A percentile compares a stretch with the other conserved stretches of the same genome.
phyloP scores from a whole-genome alignment of 2,329 filamentous ascomycete genomes.

The Talaromyces amestolkiae region DNA sequence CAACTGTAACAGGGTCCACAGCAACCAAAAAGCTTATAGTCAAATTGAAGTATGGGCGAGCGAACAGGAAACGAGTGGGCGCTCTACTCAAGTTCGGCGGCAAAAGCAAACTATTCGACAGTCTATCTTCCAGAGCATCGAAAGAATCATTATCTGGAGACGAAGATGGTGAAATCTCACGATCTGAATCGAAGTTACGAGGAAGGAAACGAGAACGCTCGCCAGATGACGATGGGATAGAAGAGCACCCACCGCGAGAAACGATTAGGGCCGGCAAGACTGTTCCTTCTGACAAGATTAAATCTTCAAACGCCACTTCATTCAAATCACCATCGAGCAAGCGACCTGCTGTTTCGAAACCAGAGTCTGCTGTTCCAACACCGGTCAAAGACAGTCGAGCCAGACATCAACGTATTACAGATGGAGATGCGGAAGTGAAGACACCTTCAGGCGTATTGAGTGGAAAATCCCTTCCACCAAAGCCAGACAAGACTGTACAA shows the following conservation, averaged over 20 bases:
- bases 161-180: constrained; percentile 9
- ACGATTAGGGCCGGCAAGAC: constrained; percentile 8
- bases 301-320: neutral
- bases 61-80: constrained; percentile 49
- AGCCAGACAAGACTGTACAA: constrained; percentile 27
- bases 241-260: constrained; percentile 4
- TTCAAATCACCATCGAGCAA: constrained; percentile 19
- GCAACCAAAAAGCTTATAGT: constrained; percentile 41
- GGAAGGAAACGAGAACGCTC: constrained; percentile 13
- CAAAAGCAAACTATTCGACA: constrained; percentile 34
- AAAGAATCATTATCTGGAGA: constrained; percentile 14
- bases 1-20: neutral
- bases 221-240: neutral
- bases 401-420: constrained; percentile 39
- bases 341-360: constrained; percentile 26
- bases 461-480: constrained; percentile 31
- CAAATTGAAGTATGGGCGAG: constrained; percentile 53
- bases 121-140: neutral
- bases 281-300: constrained; percentile 6
- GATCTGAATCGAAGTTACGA: constrained; percentile 1
- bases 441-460: constrained; percentile 33
- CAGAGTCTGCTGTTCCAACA: constrained; percentile 34
- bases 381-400: constrained; percentile 44
- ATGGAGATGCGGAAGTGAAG: constrained; percentile 41
- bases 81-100: constrained; percentile 45